phyloP scores from a whole-genome alignment of 441 rosid genomes.

The Geranium incanum region DNA sequence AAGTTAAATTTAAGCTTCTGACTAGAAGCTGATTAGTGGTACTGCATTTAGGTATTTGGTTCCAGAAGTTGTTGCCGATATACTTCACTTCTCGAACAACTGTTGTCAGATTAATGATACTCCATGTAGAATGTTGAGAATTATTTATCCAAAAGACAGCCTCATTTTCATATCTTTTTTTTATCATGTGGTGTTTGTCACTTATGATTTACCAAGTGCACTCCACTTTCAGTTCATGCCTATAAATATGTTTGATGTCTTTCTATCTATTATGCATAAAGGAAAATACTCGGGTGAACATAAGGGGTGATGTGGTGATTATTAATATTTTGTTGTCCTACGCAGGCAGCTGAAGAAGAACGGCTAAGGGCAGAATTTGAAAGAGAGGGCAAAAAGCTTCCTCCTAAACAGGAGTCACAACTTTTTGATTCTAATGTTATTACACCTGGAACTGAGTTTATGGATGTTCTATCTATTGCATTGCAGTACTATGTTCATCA shows the following conservation, averaged over 20 bases:
- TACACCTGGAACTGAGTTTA: constrained; percentile 85
- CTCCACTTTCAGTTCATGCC: neutral
- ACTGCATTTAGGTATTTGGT: neutral
- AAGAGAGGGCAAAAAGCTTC: constrained; percentile 72
- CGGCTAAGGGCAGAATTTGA: constrained; percentile 67
- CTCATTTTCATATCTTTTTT: neutral
- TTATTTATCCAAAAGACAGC: neutral
- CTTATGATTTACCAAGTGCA: neutral
- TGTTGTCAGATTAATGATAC: neutral
- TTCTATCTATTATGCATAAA: neutral
- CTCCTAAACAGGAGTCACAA: constrained; percentile 60
- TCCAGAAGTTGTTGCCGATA: neutral
- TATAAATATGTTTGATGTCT: neutral
- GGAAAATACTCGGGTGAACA: neutral
- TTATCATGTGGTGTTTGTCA: neutral
- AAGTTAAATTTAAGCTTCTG: neutral
- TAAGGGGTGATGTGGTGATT: neutral
- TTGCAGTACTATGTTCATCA: constrained; percentile 78
- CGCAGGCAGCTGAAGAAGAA: constrained; percentile 82
- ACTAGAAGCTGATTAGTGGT: neutral
- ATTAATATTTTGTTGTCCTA: constrained; percentile 18
- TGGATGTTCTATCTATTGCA: constrained; percentile 75
- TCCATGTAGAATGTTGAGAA: neutral
- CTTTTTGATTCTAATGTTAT: constrained; percentile 75
- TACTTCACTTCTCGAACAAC: neutral